Evolutionary conservation across 306 rosid genomes (phyloP).

Genomic region (Cucurbita argyrosperma): DNA sequence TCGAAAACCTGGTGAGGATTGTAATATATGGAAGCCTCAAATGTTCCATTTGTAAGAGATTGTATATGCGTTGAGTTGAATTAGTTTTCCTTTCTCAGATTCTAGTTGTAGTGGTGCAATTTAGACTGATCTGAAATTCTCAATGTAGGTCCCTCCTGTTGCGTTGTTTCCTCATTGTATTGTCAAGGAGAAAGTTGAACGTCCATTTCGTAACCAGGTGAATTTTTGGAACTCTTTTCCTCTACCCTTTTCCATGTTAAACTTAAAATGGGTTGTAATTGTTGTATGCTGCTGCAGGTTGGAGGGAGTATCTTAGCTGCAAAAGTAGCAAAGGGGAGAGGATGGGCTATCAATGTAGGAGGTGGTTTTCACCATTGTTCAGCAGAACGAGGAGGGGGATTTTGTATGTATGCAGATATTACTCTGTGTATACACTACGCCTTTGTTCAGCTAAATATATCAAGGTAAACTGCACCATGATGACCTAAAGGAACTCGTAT

Average conservation of each 20-base stretch:
- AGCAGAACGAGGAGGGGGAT: slow-evolving; percentile 74
- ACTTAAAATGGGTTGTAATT: background rate
- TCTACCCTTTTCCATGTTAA: background rate
- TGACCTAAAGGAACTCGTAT: background rate
- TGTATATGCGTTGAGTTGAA: background rate
- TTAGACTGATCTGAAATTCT: slow-evolving; percentile 9
- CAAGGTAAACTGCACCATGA: slow-evolving; percentile 32
- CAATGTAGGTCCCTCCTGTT: slow-evolving; percentile 68
- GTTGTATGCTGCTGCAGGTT: slow-evolving; percentile 32
- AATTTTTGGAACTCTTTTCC: background rate
- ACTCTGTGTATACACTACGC: slow-evolving; percentile 74
- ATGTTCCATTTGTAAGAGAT: background rate
- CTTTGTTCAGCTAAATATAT: slow-evolving; percentile 51
- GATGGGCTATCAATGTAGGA: slow-evolving; percentile 94
- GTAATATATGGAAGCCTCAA: background rate
- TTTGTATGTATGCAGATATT: slow-evolving; percentile 82
- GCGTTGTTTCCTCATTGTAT: slow-evolving; percentile 63
- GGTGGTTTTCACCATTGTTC: slow-evolving; percentile 98
- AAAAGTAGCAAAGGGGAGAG: slow-evolving; percentile 81
- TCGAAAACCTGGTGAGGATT: background rate
- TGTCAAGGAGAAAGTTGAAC: slow-evolving; percentile 60
- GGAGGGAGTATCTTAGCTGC: slow-evolving; percentile 87
- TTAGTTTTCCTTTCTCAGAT: slow-evolving; percentile 4
- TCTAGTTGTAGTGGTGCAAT: background rate
- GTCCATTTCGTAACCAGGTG: slow-evolving; percentile 79